Evolutionary conservation across 2,329 filamentous ascomycete species (phyloP).

Genomic region (Calycina herbarum): DNA sequence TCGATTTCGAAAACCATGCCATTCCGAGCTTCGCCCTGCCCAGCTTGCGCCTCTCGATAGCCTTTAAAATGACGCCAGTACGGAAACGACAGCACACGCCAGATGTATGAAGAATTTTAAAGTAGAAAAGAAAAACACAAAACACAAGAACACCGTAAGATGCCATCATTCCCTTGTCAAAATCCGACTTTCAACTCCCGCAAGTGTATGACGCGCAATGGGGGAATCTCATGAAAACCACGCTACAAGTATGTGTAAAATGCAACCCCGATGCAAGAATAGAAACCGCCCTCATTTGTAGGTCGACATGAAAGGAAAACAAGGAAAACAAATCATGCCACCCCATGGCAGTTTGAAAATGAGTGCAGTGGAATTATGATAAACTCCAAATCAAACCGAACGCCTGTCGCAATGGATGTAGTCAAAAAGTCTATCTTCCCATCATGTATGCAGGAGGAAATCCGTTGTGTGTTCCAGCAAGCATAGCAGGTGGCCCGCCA

Average conservation of each 20-base stretch:
- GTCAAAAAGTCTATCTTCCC: slow-evolving; percentile 35
- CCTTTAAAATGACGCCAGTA: slow-evolving; percentile 31
- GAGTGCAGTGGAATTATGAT: slow-evolving; percentile 24
- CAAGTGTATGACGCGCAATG: slow-evolving; percentile 35
- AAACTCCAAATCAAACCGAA: slow-evolving; percentile 22
- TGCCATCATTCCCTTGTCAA: slow-evolving; percentile 31
- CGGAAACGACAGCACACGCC: slow-evolving; percentile 33
- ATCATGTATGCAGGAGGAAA: slow-evolving; percentile 41
- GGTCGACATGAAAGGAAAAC: slow-evolving; percentile 25
- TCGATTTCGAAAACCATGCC: slow-evolving; percentile 10
- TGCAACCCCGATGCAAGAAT: slow-evolving; percentile 35
- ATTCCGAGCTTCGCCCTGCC: slow-evolving; percentile 27
- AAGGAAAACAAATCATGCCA: slow-evolving; percentile 23
- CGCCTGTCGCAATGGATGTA: slow-evolving; percentile 22
- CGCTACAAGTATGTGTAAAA: slow-evolving; percentile 35
- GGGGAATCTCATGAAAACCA: slow-evolving; percentile 39
- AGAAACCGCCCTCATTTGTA: slow-evolving; percentile 31
- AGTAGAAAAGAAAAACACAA: slow-evolving; percentile 20
- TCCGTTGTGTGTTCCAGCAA: slow-evolving; percentile 33
- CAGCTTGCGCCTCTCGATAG: slow-evolving; percentile 33
- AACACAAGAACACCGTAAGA: slow-evolving; percentile 32
- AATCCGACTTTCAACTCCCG: slow-evolving; percentile 35
- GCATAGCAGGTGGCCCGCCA: slow-evolving; percentile 32
- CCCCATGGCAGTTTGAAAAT: slow-evolving; percentile 19
- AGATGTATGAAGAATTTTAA: slow-evolving; percentile 16